phyloP scores from a whole-genome alignment of 352 stramenopile genomes.

The Peronosclerospora sorghi region DNA sequence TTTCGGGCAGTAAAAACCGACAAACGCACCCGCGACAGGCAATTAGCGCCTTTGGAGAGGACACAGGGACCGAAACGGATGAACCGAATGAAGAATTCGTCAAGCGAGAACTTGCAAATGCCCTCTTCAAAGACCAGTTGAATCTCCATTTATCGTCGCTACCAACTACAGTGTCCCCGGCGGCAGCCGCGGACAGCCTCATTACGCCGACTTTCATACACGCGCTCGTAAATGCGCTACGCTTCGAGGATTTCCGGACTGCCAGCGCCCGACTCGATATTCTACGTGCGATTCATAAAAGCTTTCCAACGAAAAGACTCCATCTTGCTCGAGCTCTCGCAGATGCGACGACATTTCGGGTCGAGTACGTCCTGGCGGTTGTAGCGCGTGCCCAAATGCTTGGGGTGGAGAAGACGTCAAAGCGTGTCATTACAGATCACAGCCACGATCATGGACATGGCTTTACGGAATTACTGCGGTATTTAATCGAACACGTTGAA shows the following conservation, averaged over 20 bases:
- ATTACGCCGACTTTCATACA: constrained; percentile 69
- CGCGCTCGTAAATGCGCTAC: constrained; percentile 64
- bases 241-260: constrained; percentile 81
- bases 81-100: constrained; percentile 79
- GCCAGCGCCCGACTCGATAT: constrained; percentile 73
- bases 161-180: constrained; percentile 17
- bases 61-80: constrained; percentile 69
- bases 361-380: constrained; percentile 56
- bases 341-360: constrained; percentile 52
- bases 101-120: constrained; percentile 61
- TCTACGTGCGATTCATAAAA: constrained; percentile 77
- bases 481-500: constrained; percentile 70
- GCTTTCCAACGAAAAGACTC: constrained; percentile 53
- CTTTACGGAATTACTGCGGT: constrained; percentile 73
- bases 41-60: constrained; percentile 59
- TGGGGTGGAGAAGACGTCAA: constrained; percentile 46
- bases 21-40: constrained; percentile 19
- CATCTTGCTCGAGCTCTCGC: constrained; percentile 60
- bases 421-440: constrained; percentile 36
- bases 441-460: constrained; percentile 68
- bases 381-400: constrained; percentile 29
- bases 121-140: constrained; percentile 66
- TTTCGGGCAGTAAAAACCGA: constrained; percentile 27
- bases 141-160: constrained; percentile 20
- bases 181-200: constrained; percentile 49